Conservation (phyloP, 768 basidiomycete genomes). For the Zangia roseola region DNA sequence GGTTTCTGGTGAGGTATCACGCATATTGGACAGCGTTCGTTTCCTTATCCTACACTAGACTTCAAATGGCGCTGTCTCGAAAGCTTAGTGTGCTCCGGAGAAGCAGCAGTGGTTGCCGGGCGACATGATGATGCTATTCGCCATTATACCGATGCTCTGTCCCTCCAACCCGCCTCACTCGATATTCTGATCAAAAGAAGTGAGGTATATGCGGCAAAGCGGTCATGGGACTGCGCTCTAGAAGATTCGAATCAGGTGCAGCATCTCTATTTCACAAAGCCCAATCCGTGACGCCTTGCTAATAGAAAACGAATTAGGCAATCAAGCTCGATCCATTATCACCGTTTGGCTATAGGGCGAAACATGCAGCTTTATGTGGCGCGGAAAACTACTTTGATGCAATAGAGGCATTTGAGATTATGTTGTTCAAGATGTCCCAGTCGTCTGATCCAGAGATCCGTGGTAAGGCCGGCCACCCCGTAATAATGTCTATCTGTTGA, state of each 20-base stretch:
- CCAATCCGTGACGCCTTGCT: no score
- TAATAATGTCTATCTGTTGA: neutral
- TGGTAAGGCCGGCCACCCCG: neutral
- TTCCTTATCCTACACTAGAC: no score
- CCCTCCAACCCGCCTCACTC: neutral
- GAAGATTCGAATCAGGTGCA: neutral
- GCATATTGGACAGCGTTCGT: no score
- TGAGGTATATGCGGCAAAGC: neutral
- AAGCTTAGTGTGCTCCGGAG: neutral
- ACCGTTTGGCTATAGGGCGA: constrained; percentile 10
- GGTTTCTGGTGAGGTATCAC: no score
- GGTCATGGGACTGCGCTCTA: neutral
- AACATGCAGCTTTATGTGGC: constrained; percentile 4
- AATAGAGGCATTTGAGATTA: constrained; percentile 3
- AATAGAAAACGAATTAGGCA: neutral
- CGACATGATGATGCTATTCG: neutral
- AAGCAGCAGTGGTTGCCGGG: neutral
- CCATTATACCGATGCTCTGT: neutral
- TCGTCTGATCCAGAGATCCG: constrained; percentile 3
- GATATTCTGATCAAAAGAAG: neutral
- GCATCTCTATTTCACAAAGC: neutral
- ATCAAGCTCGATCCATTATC: constrained; percentile 10
- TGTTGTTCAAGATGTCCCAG: constrained; percentile 6
- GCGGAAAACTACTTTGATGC: neutral
- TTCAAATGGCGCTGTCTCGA: neutral